These are phyloP conservation scores for Drosera spatulata DNA, from an alignment of 179 eudicot genomes.

Conservation along the genomic window DNA sequence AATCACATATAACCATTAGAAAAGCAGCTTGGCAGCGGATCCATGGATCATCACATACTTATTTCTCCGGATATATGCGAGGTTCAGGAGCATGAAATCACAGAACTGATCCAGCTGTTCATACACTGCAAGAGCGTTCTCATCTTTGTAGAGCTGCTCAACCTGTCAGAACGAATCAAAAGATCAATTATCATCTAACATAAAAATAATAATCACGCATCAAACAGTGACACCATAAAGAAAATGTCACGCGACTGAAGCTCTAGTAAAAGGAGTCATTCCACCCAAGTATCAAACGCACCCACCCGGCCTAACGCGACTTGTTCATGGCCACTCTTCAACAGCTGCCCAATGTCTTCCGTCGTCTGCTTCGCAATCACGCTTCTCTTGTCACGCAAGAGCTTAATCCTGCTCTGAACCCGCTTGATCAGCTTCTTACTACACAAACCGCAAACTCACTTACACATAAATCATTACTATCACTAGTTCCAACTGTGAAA, in stretches of 20 bases:
- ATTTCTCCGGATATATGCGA: slow-evolving; percentile 53
- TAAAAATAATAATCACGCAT: too few relatives aligned
- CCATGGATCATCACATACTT: slow-evolving; percentile 21
- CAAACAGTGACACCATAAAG: too few relatives aligned
- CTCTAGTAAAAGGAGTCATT: too few relatives aligned
- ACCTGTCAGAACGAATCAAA: slow-evolving; percentile 23
- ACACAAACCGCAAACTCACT: slow-evolving; percentile 1
- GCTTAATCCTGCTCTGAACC: slow-evolving; percentile 52
- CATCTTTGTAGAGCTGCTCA: slow-evolving; percentile 48
- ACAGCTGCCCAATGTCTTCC: slow-evolving; percentile 55
- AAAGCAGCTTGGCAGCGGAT: too few relatives aligned
- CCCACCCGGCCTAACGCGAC: slow-evolving; percentile 51
- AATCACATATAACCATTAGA: too few relatives aligned
- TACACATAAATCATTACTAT: too few relatives aligned
- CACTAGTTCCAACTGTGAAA: too few relatives aligned
- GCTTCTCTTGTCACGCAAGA: slow-evolving; percentile 50
- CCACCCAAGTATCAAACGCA: background rate
- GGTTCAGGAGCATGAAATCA: slow-evolving; percentile 43
- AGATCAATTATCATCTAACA: too few relatives aligned
- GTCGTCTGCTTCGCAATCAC: slow-evolving; percentile 29
- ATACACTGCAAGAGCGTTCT: slow-evolving; percentile 32
- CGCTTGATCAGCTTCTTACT: slow-evolving; percentile 61
- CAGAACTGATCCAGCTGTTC: slow-evolving; percentile 51
- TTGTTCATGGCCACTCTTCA: slow-evolving; percentile 35
- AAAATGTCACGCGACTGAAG: too few relatives aligned